A percentile compares a stretch with the other conserved stretches of the same genome.
Conservation (phyloP, 2,329 filamentous ascomycete genomes). For the Arachnopeziza araneosa region DNA sequence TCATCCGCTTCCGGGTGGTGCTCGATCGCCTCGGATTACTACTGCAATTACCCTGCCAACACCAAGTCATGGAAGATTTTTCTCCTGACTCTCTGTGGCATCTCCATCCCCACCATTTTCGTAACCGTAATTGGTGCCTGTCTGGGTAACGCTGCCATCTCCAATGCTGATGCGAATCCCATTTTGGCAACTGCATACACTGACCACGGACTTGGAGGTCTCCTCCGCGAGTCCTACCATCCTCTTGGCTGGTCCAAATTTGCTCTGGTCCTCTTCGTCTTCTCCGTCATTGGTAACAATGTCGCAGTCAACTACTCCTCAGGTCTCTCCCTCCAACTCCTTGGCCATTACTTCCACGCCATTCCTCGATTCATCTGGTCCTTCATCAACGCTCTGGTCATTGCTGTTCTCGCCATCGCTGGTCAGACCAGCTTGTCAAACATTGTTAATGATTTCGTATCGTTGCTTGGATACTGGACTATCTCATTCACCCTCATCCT, state of each 20-base stretch:
- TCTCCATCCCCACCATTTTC: constrained; percentile 32
- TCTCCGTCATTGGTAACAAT: constrained; percentile 30
- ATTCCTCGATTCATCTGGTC: constrained; percentile 32
- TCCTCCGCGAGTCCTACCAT: constrained; percentile 40
- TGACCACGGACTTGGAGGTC: constrained; percentile 40
- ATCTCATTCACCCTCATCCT: constrained; percentile 28
- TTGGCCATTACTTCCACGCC: constrained; percentile 29
- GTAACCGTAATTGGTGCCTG: constrained; percentile 39
- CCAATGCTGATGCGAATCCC: constrained; percentile 33
- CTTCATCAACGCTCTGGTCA: constrained; percentile 25
- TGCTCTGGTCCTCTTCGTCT: constrained; percentile 32
- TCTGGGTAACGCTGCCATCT: constrained; percentile 35
- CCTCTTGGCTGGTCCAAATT: constrained; percentile 44
- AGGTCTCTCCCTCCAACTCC: constrained; percentile 27
- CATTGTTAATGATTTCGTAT: constrained; percentile 29
- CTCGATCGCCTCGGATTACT: constrained; percentile 29
- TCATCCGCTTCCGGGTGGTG: constrained; percentile 28
- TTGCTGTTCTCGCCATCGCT: constrained; percentile 26
- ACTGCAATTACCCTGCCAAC: constrained; percentile 29
- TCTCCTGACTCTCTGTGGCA: constrained; percentile 23
- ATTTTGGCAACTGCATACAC: constrained; percentile 36
- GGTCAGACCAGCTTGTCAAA: constrained; percentile 23
- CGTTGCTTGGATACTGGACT: constrained; percentile 29
- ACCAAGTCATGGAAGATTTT: constrained; percentile 30
- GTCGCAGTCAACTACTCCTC: constrained; percentile 29